Evolutionary conservation across 306 rosid species (phyloP).

Genomic region (Cajanus cajan): DNA sequence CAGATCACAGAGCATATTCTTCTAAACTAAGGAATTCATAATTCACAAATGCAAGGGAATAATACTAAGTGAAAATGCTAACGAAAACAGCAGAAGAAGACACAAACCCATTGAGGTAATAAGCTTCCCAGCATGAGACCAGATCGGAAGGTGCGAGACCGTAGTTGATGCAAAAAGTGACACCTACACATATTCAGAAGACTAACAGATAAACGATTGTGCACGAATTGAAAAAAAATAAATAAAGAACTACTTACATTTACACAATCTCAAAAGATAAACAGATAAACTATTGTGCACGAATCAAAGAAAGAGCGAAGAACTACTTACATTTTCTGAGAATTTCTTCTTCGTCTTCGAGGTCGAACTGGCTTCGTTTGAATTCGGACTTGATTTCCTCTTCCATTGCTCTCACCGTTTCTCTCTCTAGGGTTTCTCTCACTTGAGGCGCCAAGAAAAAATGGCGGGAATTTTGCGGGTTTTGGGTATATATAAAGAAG

Average conservation of each 20-base stretch:
- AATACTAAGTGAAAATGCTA: background rate
- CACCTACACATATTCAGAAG: constrained; percentile 45
- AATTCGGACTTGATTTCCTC: constrained; percentile 73
- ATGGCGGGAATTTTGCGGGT: constrained; percentile 62
- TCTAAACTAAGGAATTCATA: constrained; percentile 7
- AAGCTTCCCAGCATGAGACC: constrained; percentile 85
- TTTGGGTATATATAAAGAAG: background rate
- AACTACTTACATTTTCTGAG: constrained; percentile 63
- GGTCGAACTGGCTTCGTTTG: constrained; percentile 47
- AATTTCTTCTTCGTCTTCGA: constrained; percentile 74
- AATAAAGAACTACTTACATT: constrained; percentile 57
- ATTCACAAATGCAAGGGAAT: background rate
- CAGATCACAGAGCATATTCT: background rate
- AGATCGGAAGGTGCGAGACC: constrained; percentile 72
- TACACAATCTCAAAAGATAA: constrained; percentile 29
- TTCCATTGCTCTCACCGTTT: constrained; percentile 54
- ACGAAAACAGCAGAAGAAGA: background rate
- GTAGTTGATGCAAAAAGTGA: constrained; percentile 71
- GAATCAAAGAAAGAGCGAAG: background rate
- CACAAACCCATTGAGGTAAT: constrained; percentile 85
- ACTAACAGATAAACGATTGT: background rate
- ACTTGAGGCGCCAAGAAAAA: constrained; percentile 29
- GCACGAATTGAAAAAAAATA: background rate
- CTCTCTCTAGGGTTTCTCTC: constrained; percentile 58
- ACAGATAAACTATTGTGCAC: background rate